A percentile compares a stretch with the other conserved stretches of the same genome.
phyloP scores from a whole-genome alignment of 2,329 filamentous ascomycete species.

The Verticillium nonalfalfae region DNA sequence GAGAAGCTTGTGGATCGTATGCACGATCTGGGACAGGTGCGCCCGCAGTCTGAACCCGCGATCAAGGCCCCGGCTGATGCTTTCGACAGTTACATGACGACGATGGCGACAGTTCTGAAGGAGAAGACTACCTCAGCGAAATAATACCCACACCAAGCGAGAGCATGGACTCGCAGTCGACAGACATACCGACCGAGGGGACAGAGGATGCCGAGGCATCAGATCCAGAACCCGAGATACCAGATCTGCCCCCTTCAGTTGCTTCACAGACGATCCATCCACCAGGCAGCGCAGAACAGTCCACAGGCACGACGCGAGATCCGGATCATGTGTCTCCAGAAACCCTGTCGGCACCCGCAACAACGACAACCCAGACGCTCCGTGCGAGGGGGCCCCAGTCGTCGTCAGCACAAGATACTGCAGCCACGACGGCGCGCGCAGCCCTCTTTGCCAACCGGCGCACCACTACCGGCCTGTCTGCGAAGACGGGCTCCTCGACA shows the following conservation, averaged over 20 bases:
- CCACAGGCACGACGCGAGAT: neutral
- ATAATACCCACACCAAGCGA: conserved; percentile 50
- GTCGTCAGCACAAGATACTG: conserved; percentile 6
- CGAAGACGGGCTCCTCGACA: conserved; percentile 29
- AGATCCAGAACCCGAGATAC: conserved; percentile 1
- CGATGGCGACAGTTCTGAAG: conserved; percentile 41
- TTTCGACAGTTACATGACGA: conserved; percentile 26
- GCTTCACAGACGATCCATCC: neutral
- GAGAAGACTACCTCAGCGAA: conserved; percentile 49
- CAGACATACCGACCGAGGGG: conserved; percentile 13
- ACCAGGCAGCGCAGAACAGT: neutral
- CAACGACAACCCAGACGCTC: conserved; percentile 23
- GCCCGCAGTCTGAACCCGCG: conserved; percentile 3
- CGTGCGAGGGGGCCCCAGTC: conserved; percentile 21
- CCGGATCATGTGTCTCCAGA: conserved; percentile 1
- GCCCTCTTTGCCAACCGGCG: conserved; percentile 36
- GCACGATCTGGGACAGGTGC: conserved; percentile 60
- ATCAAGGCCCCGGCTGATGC: conserved; percentile 24
- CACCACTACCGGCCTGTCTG: conserved; percentile 10
- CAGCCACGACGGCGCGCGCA: conserved; percentile 30
- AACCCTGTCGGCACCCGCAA: neutral
- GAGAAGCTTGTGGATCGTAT: conserved; percentile 61
- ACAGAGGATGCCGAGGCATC: conserved; percentile 11
- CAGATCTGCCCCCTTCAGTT: neutral
- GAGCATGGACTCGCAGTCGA: conserved; percentile 34